Base-by-base conservation (phyloP, 495 filamentous ascomycete genomes). In the Penicillium argentinense region DNA sequence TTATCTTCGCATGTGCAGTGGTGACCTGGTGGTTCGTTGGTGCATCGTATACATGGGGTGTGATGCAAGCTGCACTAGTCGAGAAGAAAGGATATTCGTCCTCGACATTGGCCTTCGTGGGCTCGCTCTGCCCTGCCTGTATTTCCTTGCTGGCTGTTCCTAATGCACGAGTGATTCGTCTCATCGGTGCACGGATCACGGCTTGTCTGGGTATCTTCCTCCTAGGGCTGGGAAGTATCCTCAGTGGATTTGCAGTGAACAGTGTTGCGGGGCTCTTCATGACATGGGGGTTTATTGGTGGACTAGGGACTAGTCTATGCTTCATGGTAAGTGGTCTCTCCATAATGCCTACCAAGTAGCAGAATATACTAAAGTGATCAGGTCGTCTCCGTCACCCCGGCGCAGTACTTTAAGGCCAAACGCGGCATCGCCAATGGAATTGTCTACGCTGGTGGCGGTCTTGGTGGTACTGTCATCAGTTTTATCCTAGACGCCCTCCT, bases 361-460 rank as follows among this genome's bases (percentile, higher is more conserved):
- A 3, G 5, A 1, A 3, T 38, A 8, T 16, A 39, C 6, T 71
- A 64, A 52, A 50, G 27, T 21, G 47, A 25, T 29, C 38, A 69
- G 72, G 69, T 76, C 12, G 67, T 75, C 14, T 77, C 74, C 12
- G 52, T 64, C 0, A 69, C 66, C 0, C 74, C 81, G 8, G 72
- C 77, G 0, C 78, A 81, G 46, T 83, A 77, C 47, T 83, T 83
- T 60, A 70, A 62, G 44, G 54, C 60, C 0, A 78, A 76, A 49
- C 71, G 75, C 9, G 80, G 78, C 1, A 69, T 78, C 7, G 80
- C 79, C 11, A 81, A 82, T 48, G 79, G 78, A 0, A 68, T 83
- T 14, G 75, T 82, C 29, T 77, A 76, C 26, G 66, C 73, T 6
- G 74, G 71, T 2, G 77, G 80, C 25, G 80, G 78, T 0, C 64